A percentile compares a stretch with the other conserved stretches of the same genome.
These are phyloP conservation scores for Sporothrix pseudoabietina DNA, from an alignment of 2,329 filamentous ascomycete genomes.

Conservation along the genomic window DNA sequence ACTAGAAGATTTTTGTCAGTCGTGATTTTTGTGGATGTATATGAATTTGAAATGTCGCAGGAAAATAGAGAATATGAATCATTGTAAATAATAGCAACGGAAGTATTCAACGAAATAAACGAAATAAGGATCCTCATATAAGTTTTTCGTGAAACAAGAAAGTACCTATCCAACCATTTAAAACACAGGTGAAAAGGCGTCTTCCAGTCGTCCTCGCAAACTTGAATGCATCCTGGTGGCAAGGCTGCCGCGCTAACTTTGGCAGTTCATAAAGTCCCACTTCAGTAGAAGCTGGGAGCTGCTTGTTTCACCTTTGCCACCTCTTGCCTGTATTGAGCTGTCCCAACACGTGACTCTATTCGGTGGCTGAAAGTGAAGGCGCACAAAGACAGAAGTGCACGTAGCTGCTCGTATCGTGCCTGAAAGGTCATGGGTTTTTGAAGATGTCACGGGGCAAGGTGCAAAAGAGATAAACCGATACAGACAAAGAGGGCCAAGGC, in stretches of 20 bases:
- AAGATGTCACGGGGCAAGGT: background rate
- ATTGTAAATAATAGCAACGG: no score
- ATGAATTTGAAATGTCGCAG: no score
- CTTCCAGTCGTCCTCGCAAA: background rate
- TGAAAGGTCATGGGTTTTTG: background rate
- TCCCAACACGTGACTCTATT: background rate
- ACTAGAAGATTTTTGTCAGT: background rate
- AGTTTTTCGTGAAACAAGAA: background rate
- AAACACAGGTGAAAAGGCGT: background rate
- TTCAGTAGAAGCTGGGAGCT: background rate
- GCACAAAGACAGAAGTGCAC: background rate
- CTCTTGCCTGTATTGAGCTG: no score
- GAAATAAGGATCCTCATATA: no score
- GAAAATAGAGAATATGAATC: no score
- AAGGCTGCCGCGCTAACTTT: conserved; percentile 11
- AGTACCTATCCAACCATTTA: background rate
- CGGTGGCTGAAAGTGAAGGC: background rate
- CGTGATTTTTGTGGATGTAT: background rate
- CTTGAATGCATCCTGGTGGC: background rate
- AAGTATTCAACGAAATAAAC: no score
- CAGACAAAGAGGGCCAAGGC: background rate
- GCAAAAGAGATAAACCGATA: background rate
- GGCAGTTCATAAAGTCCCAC: background rate
- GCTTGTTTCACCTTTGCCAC: background rate
- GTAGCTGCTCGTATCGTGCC: background rate